These are phyloP conservation scores for Ziziphus jujuba DNA, from an alignment of 306 rosid genomes.

Conservation along the genomic window DNA sequence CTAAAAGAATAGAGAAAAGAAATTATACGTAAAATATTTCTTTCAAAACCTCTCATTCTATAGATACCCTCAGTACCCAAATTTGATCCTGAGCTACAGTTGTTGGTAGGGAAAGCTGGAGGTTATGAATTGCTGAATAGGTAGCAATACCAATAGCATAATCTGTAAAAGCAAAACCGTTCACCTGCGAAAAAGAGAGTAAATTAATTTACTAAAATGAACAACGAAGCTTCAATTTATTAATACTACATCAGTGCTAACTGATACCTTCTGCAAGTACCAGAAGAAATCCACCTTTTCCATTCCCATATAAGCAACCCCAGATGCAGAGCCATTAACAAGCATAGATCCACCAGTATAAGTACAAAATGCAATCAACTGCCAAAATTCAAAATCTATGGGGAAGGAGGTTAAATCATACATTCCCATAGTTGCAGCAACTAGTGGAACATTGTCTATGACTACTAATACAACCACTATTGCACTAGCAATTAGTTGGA, in stretches of 20 bases:
- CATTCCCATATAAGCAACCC: no score
- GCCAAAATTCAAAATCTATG: conserved; percentile 95
- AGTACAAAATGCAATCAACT: conserved; percentile 80
- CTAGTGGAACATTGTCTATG: no score
- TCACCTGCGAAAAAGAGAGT: conserved; percentile 10
- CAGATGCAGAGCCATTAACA: no score
- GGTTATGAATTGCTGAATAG: conserved; percentile 62
- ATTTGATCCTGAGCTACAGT: conserved; percentile 67
- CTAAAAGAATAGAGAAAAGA: no score
- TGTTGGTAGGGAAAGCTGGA: conserved; percentile 61
- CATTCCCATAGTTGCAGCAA: conserved; percentile 97
- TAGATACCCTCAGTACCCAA: not conserved
- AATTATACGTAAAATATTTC: no score
- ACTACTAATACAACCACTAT: no score
- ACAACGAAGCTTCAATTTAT: conserved; percentile 10
- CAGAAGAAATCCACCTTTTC: no score
- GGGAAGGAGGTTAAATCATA: conserved; percentile 75
- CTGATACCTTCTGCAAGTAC: conserved; percentile 79
- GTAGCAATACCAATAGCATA: conserved; percentile 86
- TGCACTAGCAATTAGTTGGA: conserved; percentile 71
- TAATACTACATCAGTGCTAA: not conserved
- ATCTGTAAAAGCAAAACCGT: conserved; percentile 85
- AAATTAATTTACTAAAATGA: conserved; percentile 4
- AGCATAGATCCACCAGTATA: conserved; percentile 98
- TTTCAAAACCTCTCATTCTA: not conserved